phyloP scores from a whole-genome alignment of 2,329 filamentous ascomycete genomes.

The Trichocomaceae sp. region DNA sequence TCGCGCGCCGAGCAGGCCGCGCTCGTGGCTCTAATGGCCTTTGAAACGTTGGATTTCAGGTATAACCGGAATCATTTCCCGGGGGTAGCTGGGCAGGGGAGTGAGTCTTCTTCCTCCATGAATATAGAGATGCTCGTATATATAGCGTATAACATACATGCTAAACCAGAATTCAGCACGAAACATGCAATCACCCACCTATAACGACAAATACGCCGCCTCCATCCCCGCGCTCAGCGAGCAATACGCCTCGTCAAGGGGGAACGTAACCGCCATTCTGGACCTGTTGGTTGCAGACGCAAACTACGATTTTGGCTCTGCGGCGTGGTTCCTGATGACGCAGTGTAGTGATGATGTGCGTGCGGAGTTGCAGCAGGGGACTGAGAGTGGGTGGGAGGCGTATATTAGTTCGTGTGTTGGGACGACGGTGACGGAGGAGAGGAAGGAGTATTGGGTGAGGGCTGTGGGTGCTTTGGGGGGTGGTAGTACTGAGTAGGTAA shows the following conservation, averaged over 20 bases:
- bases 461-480: conserved; percentile 33
- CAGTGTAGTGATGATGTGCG: conserved; percentile 47
- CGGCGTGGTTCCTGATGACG: conserved; percentile 55
- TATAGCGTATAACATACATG: too few species aligned
- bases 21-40: conserved; percentile 62
- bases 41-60: conserved; percentile 63
- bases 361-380: conserved; percentile 40
- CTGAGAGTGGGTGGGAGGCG: conserved; percentile 44
- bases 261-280: conserved; percentile 40
- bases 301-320: conserved; percentile 51
- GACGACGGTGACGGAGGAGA: conserved; percentile 41
- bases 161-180: conserved; percentile 36
- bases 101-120: conserved; percentile 17
- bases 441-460: conserved; percentile 45
- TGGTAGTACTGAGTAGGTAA: neutral
- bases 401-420: conserved; percentile 52
- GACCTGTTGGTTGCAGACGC: conserved; percentile 45
- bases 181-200: conserved; percentile 57
- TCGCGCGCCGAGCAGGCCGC: conserved; percentile 58
- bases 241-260: conserved; percentile 26
- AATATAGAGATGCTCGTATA: too few species aligned
- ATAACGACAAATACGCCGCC: conserved; percentile 50
- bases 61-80: conserved; percentile 64
- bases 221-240: conserved; percentile 40
- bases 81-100: conserved; percentile 64